phyloP scores from a whole-genome alignment of 1,284 basidiomycete genomes.

The Neolentinus lepideus region DNA sequence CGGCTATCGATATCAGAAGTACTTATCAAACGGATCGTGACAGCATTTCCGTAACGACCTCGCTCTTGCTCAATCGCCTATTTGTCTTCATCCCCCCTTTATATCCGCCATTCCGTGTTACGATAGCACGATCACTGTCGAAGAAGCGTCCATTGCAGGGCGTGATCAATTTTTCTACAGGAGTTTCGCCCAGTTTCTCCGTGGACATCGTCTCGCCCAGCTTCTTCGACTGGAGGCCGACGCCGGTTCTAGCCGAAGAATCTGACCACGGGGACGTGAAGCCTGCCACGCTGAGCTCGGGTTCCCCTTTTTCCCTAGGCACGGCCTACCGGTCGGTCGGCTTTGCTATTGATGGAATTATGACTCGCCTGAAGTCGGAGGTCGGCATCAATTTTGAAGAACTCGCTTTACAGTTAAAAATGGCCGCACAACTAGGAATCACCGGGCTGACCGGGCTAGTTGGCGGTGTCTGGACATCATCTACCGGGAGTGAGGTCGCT shows the following conservation, averaged over 20 bases:
- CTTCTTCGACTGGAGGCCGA: conserved; percentile 14
- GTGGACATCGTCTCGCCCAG: conserved; percentile 3
- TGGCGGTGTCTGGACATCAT: conserved; percentile 20
- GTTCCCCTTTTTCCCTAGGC: conserved; percentile 20
- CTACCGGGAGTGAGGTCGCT: conserved; percentile 18
- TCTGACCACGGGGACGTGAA: conserved; percentile 6
- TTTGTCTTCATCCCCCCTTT: background rate
- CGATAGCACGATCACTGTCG: background rate
- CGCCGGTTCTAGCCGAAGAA: conserved; percentile 9
- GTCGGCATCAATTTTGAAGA: conserved; percentile 24
- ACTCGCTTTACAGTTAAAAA: conserved; percentile 17
- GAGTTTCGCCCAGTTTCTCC: background rate
- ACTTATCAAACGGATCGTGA: background rate
- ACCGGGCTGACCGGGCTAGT: conserved; percentile 19
- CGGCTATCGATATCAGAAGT: background rate
- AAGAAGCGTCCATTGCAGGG: background rate
- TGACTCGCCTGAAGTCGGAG: conserved; percentile 20
- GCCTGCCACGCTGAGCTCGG: conserved; percentile 17
- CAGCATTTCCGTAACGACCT: background rate
- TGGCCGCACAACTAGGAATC: conserved; percentile 17
- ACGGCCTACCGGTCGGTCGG: conserved; percentile 21
- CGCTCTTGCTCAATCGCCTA: background rate
- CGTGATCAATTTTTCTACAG: background rate
- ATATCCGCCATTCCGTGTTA: background rate
- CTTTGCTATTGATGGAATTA: conserved; percentile 19